Evolutionary conservation across 306 rosid genomes (phyloP).

Genomic region (Inga oerstediana): DNA sequence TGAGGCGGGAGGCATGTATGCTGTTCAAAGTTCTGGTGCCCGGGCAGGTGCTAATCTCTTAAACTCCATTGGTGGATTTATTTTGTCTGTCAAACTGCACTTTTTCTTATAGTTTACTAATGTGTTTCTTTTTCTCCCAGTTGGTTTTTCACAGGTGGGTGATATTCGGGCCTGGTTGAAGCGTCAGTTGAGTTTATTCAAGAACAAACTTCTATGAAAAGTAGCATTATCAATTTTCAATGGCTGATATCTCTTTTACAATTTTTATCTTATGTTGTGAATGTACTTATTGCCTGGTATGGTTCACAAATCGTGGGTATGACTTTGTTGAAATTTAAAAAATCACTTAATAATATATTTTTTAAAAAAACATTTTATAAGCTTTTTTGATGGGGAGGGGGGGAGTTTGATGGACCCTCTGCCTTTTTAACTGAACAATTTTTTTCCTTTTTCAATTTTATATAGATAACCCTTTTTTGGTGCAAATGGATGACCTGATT

Average conservation of each 20-base stretch:
- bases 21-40: slow-evolving; percentile 71
- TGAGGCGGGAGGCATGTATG: slow-evolving; percentile 77
- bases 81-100: slow-evolving; percentile 28
- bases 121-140: slow-evolving; percentile 43
- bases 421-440: slow-evolving; percentile 1
- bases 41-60: slow-evolving; percentile 64
- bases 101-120: slow-evolving; percentile 41
- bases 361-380: background rate
- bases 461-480: background rate
- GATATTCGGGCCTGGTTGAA: slow-evolving; percentile 40
- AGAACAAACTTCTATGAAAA: slow-evolving; percentile 23
- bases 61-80: slow-evolving; percentile 34
- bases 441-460: slow-evolving; percentile 12
- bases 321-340: slow-evolving; percentile 7
- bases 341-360: background rate
- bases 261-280: background rate
- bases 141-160: slow-evolving; percentile 84
- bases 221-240: slow-evolving; percentile 3
- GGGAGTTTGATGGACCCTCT: background rate
- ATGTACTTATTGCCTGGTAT: slow-evolving; percentile 15
- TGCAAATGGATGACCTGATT: slow-evolving; percentile 12
- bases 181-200: slow-evolving; percentile 34
- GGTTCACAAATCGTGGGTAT: background rate
- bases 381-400: slow-evolving; percentile 5
- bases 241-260: background rate